These are phyloP conservation scores for Lachnellula willkommii DNA, from an alignment of 2,329 filamentous ascomycete genomes.

Conservation along the genomic window DNA sequence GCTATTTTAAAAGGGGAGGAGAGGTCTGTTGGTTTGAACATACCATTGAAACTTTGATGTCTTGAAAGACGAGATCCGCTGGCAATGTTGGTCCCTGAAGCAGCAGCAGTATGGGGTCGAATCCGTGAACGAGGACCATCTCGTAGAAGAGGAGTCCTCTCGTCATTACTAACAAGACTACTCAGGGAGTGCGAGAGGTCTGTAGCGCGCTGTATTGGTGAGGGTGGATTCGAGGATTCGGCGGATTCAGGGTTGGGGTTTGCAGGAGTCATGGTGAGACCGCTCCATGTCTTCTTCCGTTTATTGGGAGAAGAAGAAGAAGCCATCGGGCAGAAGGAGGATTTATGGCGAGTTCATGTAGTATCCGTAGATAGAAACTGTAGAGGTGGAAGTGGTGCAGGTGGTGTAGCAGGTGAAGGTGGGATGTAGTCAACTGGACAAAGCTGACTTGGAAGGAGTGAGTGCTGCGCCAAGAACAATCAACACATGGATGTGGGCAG, in stretches of 20 bases:
- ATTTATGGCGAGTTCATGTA: background rate
- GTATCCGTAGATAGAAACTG: background rate
- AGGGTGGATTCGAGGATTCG: constrained; percentile 19
- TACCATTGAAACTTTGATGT: constrained; percentile 25
- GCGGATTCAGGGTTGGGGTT: constrained; percentile 15
- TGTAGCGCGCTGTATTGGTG: constrained; percentile 9
- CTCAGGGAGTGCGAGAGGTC: constrained; percentile 16
- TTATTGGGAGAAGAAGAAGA: constrained; percentile 2
- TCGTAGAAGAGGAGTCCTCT: constrained; percentile 26
- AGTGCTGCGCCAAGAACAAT: too few relatives aligned
- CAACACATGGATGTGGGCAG: too few relatives aligned
- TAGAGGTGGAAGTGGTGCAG: too few relatives aligned
- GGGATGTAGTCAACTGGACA: too few relatives aligned
- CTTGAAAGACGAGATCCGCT: constrained; percentile 22
- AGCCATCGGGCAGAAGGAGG: constrained; percentile 4
- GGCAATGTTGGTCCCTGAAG: background rate
- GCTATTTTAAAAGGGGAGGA: background rate
- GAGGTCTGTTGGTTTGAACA: background rate
- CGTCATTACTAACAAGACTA: constrained; percentile 19
- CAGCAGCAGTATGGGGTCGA: constrained; percentile 19
- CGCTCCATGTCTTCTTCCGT: constrained; percentile 1
- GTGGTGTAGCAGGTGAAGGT: too few relatives aligned
- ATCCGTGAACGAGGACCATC: constrained; percentile 26
- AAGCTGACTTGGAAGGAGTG: too few relatives aligned
- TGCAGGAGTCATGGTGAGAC: constrained; percentile 19